Evolutionary conservation across 2,329 filamentous ascomycete genomes (phyloP).

Genomic region (Leptographium procerum): DNA sequence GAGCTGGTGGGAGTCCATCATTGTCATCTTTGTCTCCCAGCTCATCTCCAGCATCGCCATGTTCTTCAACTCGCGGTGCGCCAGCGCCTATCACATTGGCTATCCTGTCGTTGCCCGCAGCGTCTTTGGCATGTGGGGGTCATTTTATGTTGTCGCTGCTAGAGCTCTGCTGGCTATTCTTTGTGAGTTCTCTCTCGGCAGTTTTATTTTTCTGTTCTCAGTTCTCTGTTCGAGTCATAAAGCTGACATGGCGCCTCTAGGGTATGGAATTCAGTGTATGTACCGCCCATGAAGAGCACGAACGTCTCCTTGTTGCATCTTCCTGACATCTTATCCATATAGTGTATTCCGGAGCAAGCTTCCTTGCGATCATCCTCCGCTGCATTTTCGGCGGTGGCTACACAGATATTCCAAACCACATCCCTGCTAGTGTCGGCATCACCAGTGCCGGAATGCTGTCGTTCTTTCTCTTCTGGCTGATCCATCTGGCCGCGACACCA

Average conservation of each 20-base stretch:
- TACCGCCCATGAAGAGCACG: neutral
- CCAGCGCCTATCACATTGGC: slow-evolving; percentile 29
- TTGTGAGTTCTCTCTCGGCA: neutral
- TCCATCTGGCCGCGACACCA: slow-evolving; percentile 15
- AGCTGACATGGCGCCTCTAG: neutral
- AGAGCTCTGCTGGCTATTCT: slow-evolving; percentile 26
- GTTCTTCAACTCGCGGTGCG: slow-evolving; percentile 31
- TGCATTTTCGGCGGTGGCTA: slow-evolving; percentile 21
- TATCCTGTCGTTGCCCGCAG: slow-evolving; percentile 19
- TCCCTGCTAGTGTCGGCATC: slow-evolving; percentile 19
- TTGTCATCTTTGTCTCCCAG: slow-evolving; percentile 32
- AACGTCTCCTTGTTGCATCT: neutral
- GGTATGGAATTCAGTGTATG: slow-evolving; percentile 18
- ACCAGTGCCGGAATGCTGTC: slow-evolving; percentile 13
- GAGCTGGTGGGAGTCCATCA: slow-evolving; percentile 31
- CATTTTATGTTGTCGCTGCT: slow-evolving; percentile 25
- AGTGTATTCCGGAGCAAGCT: slow-evolving; percentile 12
- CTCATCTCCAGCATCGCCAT: slow-evolving; percentile 29
- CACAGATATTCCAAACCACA: slow-evolving; percentile 24
- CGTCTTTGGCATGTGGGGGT: slow-evolving; percentile 29
- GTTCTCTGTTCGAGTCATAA: neutral
- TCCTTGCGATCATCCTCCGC: slow-evolving; percentile 14
- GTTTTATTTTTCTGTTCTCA: neutral
- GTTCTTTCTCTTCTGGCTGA: slow-evolving; percentile 15
- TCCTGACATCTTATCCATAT: neutral